Percentiles rank a stretch among this genome's conserved stretches.
These are phyloP conservation scores for Sequoia sempervirens DNA, from an alignment of 75 land plant genomes.

Conservation along the genomic window DNA sequence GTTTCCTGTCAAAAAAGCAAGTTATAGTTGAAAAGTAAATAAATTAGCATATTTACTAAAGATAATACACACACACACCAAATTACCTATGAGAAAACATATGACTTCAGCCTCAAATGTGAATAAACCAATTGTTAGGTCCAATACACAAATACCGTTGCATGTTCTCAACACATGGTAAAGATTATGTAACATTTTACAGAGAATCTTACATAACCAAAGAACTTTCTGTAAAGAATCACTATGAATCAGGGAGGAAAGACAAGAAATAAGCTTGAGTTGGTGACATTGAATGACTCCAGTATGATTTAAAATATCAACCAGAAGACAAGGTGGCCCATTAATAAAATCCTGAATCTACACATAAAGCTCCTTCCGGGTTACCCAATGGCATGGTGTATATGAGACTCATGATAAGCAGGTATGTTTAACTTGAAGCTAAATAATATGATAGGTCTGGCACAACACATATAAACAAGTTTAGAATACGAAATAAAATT, in stretches of 20 bases:
- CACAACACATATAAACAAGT: neutral
- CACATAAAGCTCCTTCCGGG: neutral
- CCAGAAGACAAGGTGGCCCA: too few relatives aligned
- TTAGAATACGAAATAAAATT: neutral
- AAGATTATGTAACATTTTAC: neutral
- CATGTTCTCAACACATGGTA: neutral
- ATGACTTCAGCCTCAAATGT: neutral
- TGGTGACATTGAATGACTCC: neutral
- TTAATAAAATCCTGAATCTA: neutral
- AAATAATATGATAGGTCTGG: neutral
- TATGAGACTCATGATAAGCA: too few relatives aligned
- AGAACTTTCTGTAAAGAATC: neutral
- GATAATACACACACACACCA: neutral
- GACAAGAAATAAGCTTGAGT: neutral
- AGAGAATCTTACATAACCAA: neutral
- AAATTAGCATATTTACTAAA: neutral
- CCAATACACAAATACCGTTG: neutral
- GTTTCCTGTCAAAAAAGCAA: constrained; percentile 73
- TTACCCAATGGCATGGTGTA: neutral
- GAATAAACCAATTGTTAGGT: neutral
- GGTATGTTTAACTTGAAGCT: neutral
- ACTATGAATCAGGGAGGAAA: neutral
- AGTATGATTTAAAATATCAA: neutral
- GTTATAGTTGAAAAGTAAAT: neutral
- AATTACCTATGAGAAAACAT: neutral